Conservation (phyloP, 352 stramenopile genomes). For the Pythium guiyangense region DNA sequence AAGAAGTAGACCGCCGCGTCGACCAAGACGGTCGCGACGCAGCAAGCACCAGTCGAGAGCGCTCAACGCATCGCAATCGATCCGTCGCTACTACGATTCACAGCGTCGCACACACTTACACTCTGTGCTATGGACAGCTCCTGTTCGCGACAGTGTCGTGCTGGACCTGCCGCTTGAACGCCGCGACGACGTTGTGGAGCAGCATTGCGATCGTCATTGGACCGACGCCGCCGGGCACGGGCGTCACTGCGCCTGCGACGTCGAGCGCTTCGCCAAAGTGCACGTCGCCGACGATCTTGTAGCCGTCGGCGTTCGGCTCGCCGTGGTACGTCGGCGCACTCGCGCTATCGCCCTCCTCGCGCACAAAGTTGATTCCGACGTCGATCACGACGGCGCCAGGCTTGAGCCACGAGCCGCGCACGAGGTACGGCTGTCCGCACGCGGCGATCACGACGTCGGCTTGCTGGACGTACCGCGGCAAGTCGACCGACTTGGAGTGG, state of each 20-base stretch:
- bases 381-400: constrained; percentile 97
- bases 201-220: constrained; percentile 98
- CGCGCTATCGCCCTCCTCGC: too few species aligned
- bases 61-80: too few species aligned
- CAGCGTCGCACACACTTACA: too few species aligned
- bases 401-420: constrained; percentile 96
- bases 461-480: constrained; percentile 81
- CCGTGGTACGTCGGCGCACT: constrained; percentile 39
- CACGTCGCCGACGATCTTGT: constrained; percentile 97
- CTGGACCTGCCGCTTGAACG: constrained; percentile 63
- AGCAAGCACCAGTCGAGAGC: too few species aligned
- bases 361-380: constrained; percentile 98
- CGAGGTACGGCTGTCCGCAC: constrained; percentile 93
- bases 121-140: too few species aligned
- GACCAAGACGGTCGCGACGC: too few species aligned
- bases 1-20: too few species aligned
- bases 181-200: constrained; percentile 84
- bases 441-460: constrained; percentile 98
- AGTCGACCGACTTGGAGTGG: constrained; percentile 93
- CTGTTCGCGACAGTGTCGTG: too few species aligned
- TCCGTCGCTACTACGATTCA: too few species aligned
- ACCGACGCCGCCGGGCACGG: constrained; percentile 97
- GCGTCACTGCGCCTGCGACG: constrained; percentile 92
- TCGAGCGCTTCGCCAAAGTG: constrained; percentile 81
- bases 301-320: constrained; percentile 71